Base-by-base conservation (phyloP, 1,139 yeast species). In the Nadsonia starkeyi-henricii region DNA sequence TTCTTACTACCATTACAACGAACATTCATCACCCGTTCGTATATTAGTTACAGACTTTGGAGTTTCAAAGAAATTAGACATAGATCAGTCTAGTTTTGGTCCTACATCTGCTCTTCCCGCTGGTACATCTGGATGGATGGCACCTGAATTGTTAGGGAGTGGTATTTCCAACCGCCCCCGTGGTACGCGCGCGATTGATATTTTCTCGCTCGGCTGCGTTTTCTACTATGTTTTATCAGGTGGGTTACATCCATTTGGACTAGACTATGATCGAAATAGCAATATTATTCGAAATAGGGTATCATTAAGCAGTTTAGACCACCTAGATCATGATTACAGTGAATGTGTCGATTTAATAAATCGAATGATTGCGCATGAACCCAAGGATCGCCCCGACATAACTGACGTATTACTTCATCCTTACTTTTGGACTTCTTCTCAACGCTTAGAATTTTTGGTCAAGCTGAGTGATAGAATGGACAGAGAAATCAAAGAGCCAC, bases 121-220 rank as follows among this genome's bases (percentile, higher is more conserved):
- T 0, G 99, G 99, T 1, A 91, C 98, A 0, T 78, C 91, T 8
- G 99, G 99, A 1, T 91, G 98, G 98, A 76, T 97, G 57, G 97
- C 98, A 0, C 98, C 98, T 0, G 99, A 91, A 61, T 69, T 91
- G 39, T 66, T 85, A 43, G 68, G 48, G 44, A 64, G 61, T 52
- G 75, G 70, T 55, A 59, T 66, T 12, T 57, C 62, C 8, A 63
- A 70, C 41, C 70, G 70, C 49, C 75, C 83, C 54, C 71, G 96
- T 48, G 71, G 91, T 45, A 91, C 97, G 0, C 77, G 91, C 54
- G 91, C 96, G 0, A 85, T 93, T 52, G 99, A 91, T 64, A 84
- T 91, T 3, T 91, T 93, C 61, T 85, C 97, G 0, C 69, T 89
- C 53, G 99, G 98, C 0, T 93, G 98, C 67, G 93, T 91, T 0